A percentile compares a stretch with the other conserved stretches of the same genome.
These are phyloP conservation scores for Pilobolus umbonatus DNA, from an alignment of 192 early-diverging fungal species.

Conservation along the genomic window DNA sequence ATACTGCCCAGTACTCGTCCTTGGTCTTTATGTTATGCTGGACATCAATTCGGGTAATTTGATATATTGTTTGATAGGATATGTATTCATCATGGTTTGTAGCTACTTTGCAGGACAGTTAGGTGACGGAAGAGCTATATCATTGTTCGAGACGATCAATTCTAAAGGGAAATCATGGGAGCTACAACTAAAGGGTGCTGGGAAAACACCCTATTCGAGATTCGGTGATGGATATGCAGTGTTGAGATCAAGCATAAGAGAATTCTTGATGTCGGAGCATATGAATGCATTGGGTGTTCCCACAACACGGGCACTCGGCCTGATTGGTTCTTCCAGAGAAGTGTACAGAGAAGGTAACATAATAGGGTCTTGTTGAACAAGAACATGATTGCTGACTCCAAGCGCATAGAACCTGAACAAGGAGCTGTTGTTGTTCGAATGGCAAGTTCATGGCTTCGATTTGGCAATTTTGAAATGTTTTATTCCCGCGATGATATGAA, in stretches of 20 bases:
- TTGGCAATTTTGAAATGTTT: conserved; percentile 86
- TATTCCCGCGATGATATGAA: conserved; percentile 57
- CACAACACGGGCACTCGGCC: conserved; percentile 69
- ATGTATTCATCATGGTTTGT: background rate
- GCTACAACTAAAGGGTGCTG: conserved; percentile 82
- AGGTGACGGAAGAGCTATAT: conserved; percentile 85
- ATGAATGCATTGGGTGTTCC: conserved; percentile 71
- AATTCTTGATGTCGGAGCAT: conserved; percentile 73
- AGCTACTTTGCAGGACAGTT: conserved; percentile 66
- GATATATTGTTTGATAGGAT: background rate
- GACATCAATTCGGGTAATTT: conserved; percentile 62
- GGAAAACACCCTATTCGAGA: conserved; percentile 82
- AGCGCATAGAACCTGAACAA: conserved; percentile 52
- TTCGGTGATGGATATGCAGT: conserved; percentile 87
- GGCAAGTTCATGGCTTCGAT: conserved; percentile 77
- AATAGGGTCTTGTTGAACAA: background rate
- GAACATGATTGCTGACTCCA: too few species aligned
- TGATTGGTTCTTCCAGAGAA: conserved; percentile 56
- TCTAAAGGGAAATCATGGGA: conserved; percentile 53
- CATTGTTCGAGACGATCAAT: conserved; percentile 53
- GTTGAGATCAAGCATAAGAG: conserved; percentile 80
- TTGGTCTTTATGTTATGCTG: conserved; percentile 68
- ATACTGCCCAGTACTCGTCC: conserved; percentile 45
- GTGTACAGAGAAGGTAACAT: conserved; percentile 61
- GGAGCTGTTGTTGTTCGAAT: conserved; percentile 75